Conservation (phyloP, 2,329 filamentous ascomycete genomes). For the Dryadomyces quercus-mongolicae region DNA sequence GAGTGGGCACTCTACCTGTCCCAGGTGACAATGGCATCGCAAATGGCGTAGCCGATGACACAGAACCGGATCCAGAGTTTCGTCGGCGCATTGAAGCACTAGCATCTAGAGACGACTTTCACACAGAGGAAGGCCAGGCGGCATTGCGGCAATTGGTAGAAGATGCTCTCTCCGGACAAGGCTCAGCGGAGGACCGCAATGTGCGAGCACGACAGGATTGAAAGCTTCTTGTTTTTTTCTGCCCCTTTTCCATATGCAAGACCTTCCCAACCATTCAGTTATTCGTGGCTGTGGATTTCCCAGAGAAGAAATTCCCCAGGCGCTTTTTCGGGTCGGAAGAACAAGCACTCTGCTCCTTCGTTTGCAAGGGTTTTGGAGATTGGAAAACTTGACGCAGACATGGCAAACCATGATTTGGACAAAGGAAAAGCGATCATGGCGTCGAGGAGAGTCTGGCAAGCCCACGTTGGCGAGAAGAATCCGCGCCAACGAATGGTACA, state of each 20-base stretch:
- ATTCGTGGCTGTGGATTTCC: conserved; percentile 40
- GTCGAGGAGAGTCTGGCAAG: conserved; percentile 33
- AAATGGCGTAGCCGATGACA: conserved; percentile 31
- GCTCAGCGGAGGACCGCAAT: conserved; percentile 49
- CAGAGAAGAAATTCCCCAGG: conserved; percentile 46
- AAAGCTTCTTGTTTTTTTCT: conserved; percentile 10
- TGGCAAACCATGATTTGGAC: conserved; percentile 40
- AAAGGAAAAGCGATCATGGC: conserved; percentile 30
- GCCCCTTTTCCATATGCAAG: neutral
- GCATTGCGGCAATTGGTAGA: conserved; percentile 68
- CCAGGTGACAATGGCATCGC: conserved; percentile 19
- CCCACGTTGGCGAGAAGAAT: conserved; percentile 42
- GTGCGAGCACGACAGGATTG: conserved; percentile 51
- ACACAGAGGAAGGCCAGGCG: conserved; percentile 66
- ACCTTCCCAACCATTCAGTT: neutral
- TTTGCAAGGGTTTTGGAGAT: conserved; percentile 30
- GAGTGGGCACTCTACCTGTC: conserved; percentile 57
- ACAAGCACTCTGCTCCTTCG: conserved; percentile 35
- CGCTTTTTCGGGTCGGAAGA: conserved; percentile 38
- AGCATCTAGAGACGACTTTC: conserved; percentile 71
- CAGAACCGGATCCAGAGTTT: conserved; percentile 66
- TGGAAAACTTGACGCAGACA: conserved; percentile 39
- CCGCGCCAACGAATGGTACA: conserved; percentile 48
- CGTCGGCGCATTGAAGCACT: conserved; percentile 79
- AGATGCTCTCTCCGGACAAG: conserved; percentile 63